These are phyloP conservation scores for Arxiozyma bovina DNA, from an alignment of 1,139 yeast genomes.

Conservation along the genomic window DNA sequence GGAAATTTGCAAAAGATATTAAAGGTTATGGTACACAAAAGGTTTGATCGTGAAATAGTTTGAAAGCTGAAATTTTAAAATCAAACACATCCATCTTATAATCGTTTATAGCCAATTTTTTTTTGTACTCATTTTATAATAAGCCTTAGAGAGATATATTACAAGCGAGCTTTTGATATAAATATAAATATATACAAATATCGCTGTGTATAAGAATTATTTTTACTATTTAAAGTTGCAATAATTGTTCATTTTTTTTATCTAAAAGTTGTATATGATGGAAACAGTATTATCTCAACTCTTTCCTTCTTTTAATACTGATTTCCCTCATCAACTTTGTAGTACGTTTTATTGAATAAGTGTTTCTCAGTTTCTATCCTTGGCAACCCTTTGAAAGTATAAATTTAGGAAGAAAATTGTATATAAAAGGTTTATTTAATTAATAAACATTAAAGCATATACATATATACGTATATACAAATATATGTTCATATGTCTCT, in stretches of 20 bases:
- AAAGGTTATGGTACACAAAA: constrained; percentile 78
- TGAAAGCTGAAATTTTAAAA: no score
- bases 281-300: background rate
- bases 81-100: background rate
- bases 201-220: no score
- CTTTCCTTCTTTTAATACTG: no score
- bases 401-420: background rate
- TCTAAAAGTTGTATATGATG: background rate
- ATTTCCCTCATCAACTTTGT: background rate
- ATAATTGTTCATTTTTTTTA: no score
- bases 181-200: no score
- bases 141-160: background rate
- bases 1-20: constrained; percentile 87
- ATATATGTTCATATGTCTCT: no score
- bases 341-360: no score
- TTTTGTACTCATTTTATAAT: background rate
- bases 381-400: background rate
- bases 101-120: no score
- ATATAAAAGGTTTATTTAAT: background rate
- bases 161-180: background rate
- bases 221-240: no score
- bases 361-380: no score
- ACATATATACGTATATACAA: no score
- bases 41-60: constrained; percentile 20
- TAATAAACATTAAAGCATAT: background rate